phyloP scores from a whole-genome alignment of 2,329 filamentous ascomycete species.

The Alternaria sp. region DNA sequence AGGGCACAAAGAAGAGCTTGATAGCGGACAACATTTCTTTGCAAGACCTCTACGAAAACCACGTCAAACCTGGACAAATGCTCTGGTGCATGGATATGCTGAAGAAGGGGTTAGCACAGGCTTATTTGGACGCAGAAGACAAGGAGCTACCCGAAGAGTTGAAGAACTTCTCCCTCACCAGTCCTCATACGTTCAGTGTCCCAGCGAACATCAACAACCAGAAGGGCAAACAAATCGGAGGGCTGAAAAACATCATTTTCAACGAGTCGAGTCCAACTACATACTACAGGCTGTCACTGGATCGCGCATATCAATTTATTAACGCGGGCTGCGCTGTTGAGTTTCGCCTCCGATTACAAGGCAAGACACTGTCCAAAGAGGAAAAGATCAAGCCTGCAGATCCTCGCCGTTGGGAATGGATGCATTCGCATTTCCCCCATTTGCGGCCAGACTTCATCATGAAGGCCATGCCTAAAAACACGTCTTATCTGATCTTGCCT shows the following conservation, averaged over 20 bases:
- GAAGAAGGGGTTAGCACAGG: slow-evolving; percentile 11
- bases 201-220: not conserved
- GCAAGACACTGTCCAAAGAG: slow-evolving; percentile 9
- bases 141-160: not conserved
- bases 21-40: slow-evolving; percentile 29
- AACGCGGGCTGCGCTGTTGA: slow-evolving; percentile 35
- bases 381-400: slow-evolving; percentile 7
- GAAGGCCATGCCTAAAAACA: slow-evolving; percentile 40
- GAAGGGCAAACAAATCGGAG: slow-evolving; percentile 19
- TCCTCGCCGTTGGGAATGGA: slow-evolving; percentile 28
- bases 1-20: slow-evolving; percentile 1
- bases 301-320: slow-evolving; percentile 40
- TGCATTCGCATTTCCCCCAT: slow-evolving; percentile 41
- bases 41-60: slow-evolving; percentile 29
- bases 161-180: slow-evolving; percentile 24
- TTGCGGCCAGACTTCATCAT: slow-evolving; percentile 44
- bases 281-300: slow-evolving; percentile 24
- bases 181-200: slow-evolving; percentile 12
- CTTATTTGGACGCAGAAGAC: slow-evolving; percentile 9
- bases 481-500: slow-evolving; percentile 31
- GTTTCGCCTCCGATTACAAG: slow-evolving; percentile 25
- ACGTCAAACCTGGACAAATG: slow-evolving; percentile 34
- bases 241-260: slow-evolving; percentile 33
- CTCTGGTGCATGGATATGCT: slow-evolving; percentile 24
- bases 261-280: slow-evolving; percentile 20